These are phyloP conservation scores for Diversispora epigaea DNA, from an alignment of 192 early-diverging fungal genomes.

Conservation along the genomic window DNA sequence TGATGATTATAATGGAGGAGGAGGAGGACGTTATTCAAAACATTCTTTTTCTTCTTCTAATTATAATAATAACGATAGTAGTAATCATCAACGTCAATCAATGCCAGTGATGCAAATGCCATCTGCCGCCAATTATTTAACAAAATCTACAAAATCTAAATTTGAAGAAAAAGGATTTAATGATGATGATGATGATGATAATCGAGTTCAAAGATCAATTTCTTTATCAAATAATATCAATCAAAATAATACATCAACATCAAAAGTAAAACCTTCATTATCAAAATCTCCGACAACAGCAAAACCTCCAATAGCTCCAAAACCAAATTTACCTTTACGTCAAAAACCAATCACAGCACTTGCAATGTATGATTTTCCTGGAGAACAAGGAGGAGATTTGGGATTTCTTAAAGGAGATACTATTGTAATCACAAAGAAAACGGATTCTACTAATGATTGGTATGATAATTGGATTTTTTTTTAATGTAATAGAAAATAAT, in stretches of 20 bases:
- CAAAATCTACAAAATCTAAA: background rate
- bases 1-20: background rate
- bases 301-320: slow-evolving; percentile 52
- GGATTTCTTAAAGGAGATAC: slow-evolving; percentile 82
- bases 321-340: slow-evolving; percentile 38
- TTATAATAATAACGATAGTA: background rate
- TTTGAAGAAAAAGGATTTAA: background rate
- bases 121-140: background rate
- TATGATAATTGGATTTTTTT: background rate
- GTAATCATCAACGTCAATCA: slow-evolving; percentile 12
- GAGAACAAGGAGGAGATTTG: slow-evolving; percentile 78
- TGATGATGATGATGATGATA: background rate
- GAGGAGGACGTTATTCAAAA: background rate
- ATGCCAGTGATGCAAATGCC: background rate
- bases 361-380: slow-evolving; percentile 85
- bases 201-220: background rate
- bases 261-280: background rate
- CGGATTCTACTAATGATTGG: slow-evolving; percentile 80
- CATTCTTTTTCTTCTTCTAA: background rate
- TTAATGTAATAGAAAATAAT: no score
- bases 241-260: background rate
- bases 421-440: slow-evolving; percentile 74
- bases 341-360: slow-evolving; percentile 50
- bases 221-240: background rate
- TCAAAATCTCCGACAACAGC: slow-evolving; percentile 23